Conservation (phyloP, 1,139 yeast species). For the Candida pseudocylindracea region DNA sequence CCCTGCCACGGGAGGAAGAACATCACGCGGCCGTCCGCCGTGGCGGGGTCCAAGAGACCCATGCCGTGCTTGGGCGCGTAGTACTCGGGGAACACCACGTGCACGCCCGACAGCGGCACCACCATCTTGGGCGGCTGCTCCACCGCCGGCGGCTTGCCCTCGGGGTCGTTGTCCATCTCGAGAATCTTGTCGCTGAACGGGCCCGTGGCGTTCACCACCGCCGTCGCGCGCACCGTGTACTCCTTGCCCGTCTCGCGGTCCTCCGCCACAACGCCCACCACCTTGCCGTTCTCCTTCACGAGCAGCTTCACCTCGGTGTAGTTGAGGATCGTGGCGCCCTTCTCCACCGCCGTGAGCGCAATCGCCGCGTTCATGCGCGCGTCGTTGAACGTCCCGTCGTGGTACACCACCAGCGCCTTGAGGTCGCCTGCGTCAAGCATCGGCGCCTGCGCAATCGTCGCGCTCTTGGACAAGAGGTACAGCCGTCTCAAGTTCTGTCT, state of each 20-base stretch:
- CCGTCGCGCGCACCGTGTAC: slow-evolving; percentile 38
- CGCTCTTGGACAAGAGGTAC: slow-evolving; percentile 45
- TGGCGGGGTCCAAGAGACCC: slow-evolving; percentile 82
- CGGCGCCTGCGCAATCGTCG: slow-evolving; percentile 64
- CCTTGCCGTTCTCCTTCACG: slow-evolving; percentile 32
- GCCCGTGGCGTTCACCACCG: slow-evolving; percentile 85
- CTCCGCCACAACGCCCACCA: slow-evolving; percentile 54
- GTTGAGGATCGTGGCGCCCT: slow-evolving; percentile 82
- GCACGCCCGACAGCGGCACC: slow-evolving; percentile 90
- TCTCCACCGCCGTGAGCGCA: slow-evolving; percentile 66
- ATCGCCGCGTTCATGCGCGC: slow-evolving; percentile 75
- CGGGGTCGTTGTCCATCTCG: slow-evolving; percentile 63
- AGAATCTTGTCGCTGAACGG: slow-evolving; percentile 74
- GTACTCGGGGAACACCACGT: slow-evolving; percentile 77
- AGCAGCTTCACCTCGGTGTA: slow-evolving; percentile 67
- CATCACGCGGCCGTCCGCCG: slow-evolving; percentile 92
- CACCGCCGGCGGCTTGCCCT: slow-evolving; percentile 35
- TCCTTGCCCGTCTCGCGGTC: slow-evolving; percentile 56
- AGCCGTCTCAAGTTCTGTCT: slow-evolving; percentile 64
- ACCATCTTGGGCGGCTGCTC: slow-evolving; percentile 47
- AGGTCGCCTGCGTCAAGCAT: slow-evolving; percentile 63
- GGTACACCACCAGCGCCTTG: slow-evolving; percentile 84
- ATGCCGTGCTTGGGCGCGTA: slow-evolving; percentile 61
- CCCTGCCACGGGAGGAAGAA: slow-evolving; percentile 98
- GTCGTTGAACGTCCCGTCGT: slow-evolving; percentile 89